Conservation (phyloP, 805 yeast genomes). For the Candida awuae region DNA sequence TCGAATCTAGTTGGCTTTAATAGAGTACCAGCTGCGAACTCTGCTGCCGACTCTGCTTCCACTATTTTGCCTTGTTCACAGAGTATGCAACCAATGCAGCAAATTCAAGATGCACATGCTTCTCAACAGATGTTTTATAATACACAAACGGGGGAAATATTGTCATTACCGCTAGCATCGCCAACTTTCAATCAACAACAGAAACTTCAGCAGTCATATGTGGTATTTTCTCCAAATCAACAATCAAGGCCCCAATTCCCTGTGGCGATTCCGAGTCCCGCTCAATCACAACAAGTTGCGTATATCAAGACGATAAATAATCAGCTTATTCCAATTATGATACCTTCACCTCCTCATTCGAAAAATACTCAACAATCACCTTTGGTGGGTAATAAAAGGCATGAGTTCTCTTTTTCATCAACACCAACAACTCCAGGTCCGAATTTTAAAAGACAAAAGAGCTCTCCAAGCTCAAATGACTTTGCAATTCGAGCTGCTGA, state of each 20-base stretch:
- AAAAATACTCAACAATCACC: background rate
- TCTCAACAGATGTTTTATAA: conserved; percentile 7
- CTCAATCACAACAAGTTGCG: background rate
- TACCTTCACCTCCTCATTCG: background rate
- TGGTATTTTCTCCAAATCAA: background rate
- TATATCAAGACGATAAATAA: background rate
- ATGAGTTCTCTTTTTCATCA: background rate
- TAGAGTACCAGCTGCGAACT: background rate
- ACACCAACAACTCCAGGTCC: background rate
- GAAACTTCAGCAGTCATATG: background rate
- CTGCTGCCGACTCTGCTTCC: background rate
- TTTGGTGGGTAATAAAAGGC: background rate
- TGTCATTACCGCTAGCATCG: conserved; percentile 6
- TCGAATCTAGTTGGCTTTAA: background rate
- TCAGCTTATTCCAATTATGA: background rate
- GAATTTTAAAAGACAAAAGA: conserved; percentile 3
- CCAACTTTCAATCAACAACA: background rate
- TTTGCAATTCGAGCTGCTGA: background rate
- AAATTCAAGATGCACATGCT: background rate
- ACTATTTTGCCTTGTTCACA: background rate
- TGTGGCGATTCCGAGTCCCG: too few species aligned
- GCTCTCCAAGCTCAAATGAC: background rate
- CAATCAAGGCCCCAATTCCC: background rate
- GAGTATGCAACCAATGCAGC: background rate
- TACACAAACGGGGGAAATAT: conserved; percentile 3